Evolutionary conservation across 805 yeast species (phyloP).

Genomic region (Saturnispora silvae): DNA sequence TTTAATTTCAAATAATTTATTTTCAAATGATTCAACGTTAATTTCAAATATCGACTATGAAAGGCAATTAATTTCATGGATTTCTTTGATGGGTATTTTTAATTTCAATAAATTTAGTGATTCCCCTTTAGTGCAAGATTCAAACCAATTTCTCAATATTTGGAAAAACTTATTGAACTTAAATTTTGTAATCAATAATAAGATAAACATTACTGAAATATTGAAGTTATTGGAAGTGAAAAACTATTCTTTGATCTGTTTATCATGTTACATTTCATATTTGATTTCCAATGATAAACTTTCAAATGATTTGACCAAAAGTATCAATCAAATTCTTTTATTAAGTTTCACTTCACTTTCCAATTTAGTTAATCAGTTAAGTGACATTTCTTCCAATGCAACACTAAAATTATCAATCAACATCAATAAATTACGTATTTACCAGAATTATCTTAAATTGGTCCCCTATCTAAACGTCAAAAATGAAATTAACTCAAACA

Average conservation of each 20-base stretch:
- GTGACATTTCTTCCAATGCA: conserved; percentile 9
- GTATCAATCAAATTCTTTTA: conserved; percentile 22
- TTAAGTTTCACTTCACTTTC: conserved; percentile 24
- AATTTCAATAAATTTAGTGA: conserved; percentile 30
- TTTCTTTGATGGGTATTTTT: conserved; percentile 51
- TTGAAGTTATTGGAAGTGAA: conserved; percentile 39
- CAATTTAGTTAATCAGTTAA: conserved; percentile 18
- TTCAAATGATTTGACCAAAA: conserved; percentile 26
- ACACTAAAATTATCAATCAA: conserved; percentile 17
- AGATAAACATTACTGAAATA: conserved; percentile 26
- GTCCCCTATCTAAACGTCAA: conserved; percentile 25
- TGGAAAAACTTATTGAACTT: conserved; percentile 55
- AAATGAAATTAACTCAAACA: conserved; percentile 24
- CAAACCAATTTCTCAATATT: conserved; percentile 46
- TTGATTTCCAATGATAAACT: conserved; percentile 34
- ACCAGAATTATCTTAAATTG: conserved; percentile 23
- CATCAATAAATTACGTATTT: conserved; percentile 24
- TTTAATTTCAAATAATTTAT: conserved; percentile 25
- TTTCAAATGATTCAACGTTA: conserved; percentile 20
- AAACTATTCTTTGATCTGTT: conserved; percentile 47
- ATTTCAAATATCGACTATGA: conserved; percentile 26
- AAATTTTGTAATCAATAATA: conserved; percentile 30
- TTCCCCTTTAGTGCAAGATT: conserved; percentile 35
- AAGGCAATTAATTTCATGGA: conserved; percentile 46
- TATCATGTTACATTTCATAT: conserved; percentile 42